These are phyloP conservation scores for Hordeum vulgare DNA, from an alignment of 176 grass and related monocot species.

Conservation along the genomic window MorexV3_pseudomolecules_assembly NC_058524.1:165566492-165566991, in stretches of 20 bases:
- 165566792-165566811: conserved; percentile 47
- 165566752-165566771: conserved; percentile 58
- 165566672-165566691: conserved; percentile 24
- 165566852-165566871: conserved; percentile 36
- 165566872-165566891: conserved; percentile 36
- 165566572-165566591: conserved; percentile 24
- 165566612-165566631: background rate
- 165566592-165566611: conserved; percentile 41
- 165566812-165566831: conserved; percentile 24
- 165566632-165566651: conserved; percentile 36
- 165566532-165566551: conserved; percentile 69
- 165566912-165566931: conserved; percentile 57
- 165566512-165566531: conserved; percentile 54
- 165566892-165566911: conserved; percentile 40
- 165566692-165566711: conserved; percentile 55
- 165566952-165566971: conserved; percentile 38
- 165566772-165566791: conserved; percentile 35
- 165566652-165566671: conserved; percentile 34
- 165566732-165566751: conserved; percentile 44
- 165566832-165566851: conserved; percentile 81
- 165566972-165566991: conserved; percentile 48
- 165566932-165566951: conserved; percentile 64
- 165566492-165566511: conserved; percentile 49
- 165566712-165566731: conserved; percentile 43
- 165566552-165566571: conserved; percentile 26